Base-by-base conservation (phyloP, 2,329 filamentous ascomycete species). In the Monilinia fructigena region DNA sequence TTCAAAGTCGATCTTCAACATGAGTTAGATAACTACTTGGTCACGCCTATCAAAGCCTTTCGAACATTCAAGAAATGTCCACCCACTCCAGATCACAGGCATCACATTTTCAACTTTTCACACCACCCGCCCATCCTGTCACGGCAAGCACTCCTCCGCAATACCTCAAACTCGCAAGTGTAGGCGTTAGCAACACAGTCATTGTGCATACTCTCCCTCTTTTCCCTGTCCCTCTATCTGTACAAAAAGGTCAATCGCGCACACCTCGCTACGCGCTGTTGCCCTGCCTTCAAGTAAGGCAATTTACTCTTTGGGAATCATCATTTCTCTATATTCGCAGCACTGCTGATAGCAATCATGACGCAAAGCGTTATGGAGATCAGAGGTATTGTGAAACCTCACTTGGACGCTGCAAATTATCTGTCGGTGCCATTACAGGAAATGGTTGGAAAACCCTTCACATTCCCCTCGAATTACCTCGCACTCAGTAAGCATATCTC, bases 1-100 rank as follows among this genome's bases (percentile, higher is more conserved):
- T 90, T 89, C 77, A 93, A 91, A 0, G 80, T 96, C 67, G 90
- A 96, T 70, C 90, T 92, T 75, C 81, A 81, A 67, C 75, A 78
- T 23, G 76, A 80, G 42, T 76, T 76, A 28, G 76, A 77, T 11
- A 76, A 86, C 56, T 81, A 83, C 52, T 76, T 88, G 47, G 77
- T 88, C 54, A 74, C 79, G 65, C 79, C 84, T 67, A 79, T 88
- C 50, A 78, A 82, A 67, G 81, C 82, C 1, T 80, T 88, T 67
- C 76, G 79, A 60, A 83, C 82, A 2, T 76, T 89, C 69, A 82
- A 81, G 67, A 77, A 77, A 80, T 28, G 84, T 83, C 16, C 86
- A 89, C 73, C 80, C 80, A 3, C 79, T 81, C 50, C 83, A 83
- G 70, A 87, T 89, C 71, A 88, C 87, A 3, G 81, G 82, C 55